Conservation (phyloP, 441 rosid species). For the Croton laevigatus region DNA sequence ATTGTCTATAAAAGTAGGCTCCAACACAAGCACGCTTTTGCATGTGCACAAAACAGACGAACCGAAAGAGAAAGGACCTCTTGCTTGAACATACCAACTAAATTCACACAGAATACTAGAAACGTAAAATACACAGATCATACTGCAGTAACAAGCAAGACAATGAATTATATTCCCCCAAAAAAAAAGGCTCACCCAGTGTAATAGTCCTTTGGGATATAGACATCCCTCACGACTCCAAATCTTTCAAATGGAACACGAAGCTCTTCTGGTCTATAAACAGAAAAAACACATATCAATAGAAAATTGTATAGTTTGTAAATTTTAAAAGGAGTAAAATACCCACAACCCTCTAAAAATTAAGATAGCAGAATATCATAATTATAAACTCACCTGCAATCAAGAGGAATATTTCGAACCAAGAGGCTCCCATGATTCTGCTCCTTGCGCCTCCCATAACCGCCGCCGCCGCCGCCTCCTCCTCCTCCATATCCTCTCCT, state of each 20-base stretch:
- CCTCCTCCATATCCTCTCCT: slow-evolving; percentile 51
- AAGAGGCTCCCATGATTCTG: slow-evolving; percentile 74
- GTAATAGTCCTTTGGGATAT: slow-evolving; percentile 86
- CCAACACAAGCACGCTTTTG: neutral
- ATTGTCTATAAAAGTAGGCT: slow-evolving; percentile 9
- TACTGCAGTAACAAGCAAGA: slow-evolving; percentile 2
- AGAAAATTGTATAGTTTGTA: neutral
- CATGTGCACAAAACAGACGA: neutral
- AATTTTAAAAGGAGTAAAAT: neutral
- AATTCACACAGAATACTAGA: neutral
- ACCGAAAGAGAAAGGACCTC: neutral
- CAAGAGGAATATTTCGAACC: slow-evolving; percentile 90
- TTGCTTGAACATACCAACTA: neutral
- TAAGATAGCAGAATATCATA: neutral
- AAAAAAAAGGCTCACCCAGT: slow-evolving; percentile 55
- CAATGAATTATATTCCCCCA: neutral
- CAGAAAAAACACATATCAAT: slow-evolving; percentile 7
- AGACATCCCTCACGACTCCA: slow-evolving; percentile 88
- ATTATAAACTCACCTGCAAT: slow-evolving; percentile 61
- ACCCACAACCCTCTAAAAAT: neutral
- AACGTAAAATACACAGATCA: neutral
- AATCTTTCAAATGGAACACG: slow-evolving; percentile 82
- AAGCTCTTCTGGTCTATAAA: slow-evolving; percentile 85
- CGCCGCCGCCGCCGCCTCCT: slow-evolving; percentile 57
- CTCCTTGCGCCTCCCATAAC: slow-evolving; percentile 74